Evolutionary conservation across 129 eudicot genomes (phyloP), one percentile per base, ranked within the genome.

Genomic region (Chrysanthemum lavandulifolium): DNA sequence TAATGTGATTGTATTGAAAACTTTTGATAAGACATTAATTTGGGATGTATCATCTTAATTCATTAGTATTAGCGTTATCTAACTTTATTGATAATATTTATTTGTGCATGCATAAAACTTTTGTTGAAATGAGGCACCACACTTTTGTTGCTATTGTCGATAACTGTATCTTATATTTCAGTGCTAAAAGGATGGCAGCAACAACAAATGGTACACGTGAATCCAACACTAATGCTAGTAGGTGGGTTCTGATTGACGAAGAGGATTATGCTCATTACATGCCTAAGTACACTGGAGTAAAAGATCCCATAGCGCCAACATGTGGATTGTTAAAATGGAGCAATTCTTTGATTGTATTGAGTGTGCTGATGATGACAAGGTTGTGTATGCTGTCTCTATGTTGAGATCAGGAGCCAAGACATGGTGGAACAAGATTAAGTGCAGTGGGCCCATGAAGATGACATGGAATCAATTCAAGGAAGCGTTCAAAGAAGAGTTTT

Each of bases 271-370:
- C 15, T 60, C 43, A 60, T 6, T 23, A 21, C 65, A 60, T 60
- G 14, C 65, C 65, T 36, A 5, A 53, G 10, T 53, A 13, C 9
- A 53, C 15, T n/a, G 59, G 59, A 65, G 14, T 4, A 0, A 19
- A 23, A 40, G 23, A 65, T 27, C 70, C 54, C 2, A 43, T 45
- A 10, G 54, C 70, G 31, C 27, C 8, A 18, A 40, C 15, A 43
- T 52, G 52, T 65, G 70, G 70, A 65, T 65, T 65, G 4, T 9
- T 43, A 53, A 65, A 65, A 65, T 65, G 27, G 69, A 36, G 27
- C 40, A 40, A 21, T 33, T 64, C 48, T 64, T 64, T n/a, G 45
- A 64, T 27, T 25, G 5, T 7, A 64, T 40, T 40, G 43, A 64
- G 68, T 64, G 68, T 33, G 40, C 40, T 33, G 40, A 33, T 5